Conservation (phyloP, 2,329 filamentous ascomycete genomes). For the Trichoderma guizhouense region DNA sequence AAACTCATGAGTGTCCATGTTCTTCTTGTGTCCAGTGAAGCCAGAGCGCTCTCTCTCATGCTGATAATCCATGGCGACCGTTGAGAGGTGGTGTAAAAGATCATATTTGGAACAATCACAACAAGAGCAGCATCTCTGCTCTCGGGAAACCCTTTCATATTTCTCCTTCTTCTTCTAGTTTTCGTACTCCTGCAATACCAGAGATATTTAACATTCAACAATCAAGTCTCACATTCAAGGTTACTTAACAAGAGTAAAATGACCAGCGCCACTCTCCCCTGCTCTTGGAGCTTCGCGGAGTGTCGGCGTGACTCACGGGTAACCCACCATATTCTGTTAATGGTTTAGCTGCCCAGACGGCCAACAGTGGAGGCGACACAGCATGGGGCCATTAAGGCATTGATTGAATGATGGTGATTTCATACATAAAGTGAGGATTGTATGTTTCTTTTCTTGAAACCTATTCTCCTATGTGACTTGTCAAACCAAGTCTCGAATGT, state of each 20-base stretch:
- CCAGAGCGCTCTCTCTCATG: neutral
- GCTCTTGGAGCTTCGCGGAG: neutral
- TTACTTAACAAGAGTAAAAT: neutral
- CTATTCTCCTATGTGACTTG: neutral
- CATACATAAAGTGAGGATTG: neutral
- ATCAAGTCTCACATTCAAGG: neutral
- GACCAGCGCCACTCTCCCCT: neutral
- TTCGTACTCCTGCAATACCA: neutral
- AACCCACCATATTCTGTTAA: neutral
- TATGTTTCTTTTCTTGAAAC: neutral
- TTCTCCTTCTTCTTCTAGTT: neutral
- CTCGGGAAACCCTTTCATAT: neutral
- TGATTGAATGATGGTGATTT: neutral
- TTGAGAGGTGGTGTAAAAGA: neutral
- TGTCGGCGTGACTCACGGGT: neutral
- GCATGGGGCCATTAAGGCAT: neutral
- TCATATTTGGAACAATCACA: neutral
- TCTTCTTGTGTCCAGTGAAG: neutral
- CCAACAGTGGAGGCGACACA: neutral
- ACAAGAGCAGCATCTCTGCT: neutral
- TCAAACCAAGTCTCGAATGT: neutral
- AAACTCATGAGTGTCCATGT: neutral
- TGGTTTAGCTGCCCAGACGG: neutral
- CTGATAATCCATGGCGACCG: neutral
- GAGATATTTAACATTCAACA: neutral